Conservation (phyloP, 2,329 filamentous ascomycete species). For the Monilinia aucupariae region DNA sequence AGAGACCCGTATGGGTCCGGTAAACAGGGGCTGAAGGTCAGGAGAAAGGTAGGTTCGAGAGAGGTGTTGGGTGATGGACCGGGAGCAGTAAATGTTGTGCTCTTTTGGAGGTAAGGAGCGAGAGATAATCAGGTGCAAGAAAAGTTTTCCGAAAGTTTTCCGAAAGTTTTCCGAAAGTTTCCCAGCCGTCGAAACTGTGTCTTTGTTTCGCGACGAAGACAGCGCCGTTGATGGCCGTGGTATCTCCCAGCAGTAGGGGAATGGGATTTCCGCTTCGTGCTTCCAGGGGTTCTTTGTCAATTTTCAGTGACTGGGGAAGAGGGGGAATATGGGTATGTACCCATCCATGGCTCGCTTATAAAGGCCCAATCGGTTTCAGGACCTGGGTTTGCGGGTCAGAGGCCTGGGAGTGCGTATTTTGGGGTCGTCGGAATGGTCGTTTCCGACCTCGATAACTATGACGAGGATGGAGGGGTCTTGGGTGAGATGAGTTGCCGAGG, state of each 20-base stretch:
- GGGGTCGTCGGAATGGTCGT: constrained; percentile 35
- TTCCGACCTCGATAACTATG: constrained; percentile 40
- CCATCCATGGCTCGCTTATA: constrained; percentile 1
- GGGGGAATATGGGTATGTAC: neutral
- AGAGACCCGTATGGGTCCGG: neutral
- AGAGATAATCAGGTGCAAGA: constrained; percentile 37
- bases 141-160: constrained; percentile 39
- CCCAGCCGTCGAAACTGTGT: constrained; percentile 38
- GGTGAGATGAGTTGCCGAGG: constrained; percentile 38
- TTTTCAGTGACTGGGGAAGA: neutral
- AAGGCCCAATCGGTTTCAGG: constrained; percentile 16
- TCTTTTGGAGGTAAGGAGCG: constrained; percentile 40
- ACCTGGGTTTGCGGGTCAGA: neutral
- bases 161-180: too few species aligned
- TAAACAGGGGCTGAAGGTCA: too few species aligned
- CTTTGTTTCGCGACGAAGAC: constrained; percentile 25
- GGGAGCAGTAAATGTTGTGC: constrained; percentile 19
- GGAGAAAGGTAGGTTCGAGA: constrained; percentile 2
- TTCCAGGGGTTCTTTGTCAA: neutral
- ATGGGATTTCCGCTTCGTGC: neutral
- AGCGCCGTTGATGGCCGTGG: constrained; percentile 36
- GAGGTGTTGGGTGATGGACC: neutral
- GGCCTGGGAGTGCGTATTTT: constrained; percentile 34
- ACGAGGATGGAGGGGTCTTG: constrained; percentile 37
- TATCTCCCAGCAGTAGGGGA: constrained; percentile 32